Evolutionary conservation across 192 early-diverging fungal genomes (phyloP).

Genomic region (Fimicolochytrium jonesii): DNA sequence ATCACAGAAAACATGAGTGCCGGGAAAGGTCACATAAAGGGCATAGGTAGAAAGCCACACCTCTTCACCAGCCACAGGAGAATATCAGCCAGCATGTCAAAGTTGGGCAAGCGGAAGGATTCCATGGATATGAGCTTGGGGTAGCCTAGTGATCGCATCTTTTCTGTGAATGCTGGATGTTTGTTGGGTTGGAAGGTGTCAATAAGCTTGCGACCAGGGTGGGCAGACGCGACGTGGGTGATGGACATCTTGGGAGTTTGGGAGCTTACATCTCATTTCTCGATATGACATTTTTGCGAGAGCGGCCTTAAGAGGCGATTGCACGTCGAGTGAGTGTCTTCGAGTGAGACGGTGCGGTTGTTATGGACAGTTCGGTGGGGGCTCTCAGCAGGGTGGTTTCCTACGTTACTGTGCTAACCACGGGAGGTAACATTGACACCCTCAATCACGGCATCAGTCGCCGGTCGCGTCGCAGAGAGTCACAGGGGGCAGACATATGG

Average conservation of each 20-base stretch:
- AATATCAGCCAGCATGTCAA: conserved; percentile 45
- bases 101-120: conserved; percentile 47
- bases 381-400: too few species aligned
- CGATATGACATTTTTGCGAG: conserved; percentile 17
- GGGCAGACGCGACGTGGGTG: not conserved
- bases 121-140: conserved; percentile 50
- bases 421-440: too few species aligned
- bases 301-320: not conserved
- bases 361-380: too few species aligned
- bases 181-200: too few species aligned
- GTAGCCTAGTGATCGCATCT: conserved; percentile 46
- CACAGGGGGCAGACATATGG: too few species aligned
- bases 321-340: not conserved
- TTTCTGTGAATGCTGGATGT: conserved; percentile 47
- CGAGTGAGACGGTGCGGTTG: too few species aligned
- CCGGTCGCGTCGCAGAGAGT: too few species aligned
- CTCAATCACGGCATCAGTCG: too few species aligned
- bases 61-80: conserved; percentile 52
- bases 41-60: conserved; percentile 8
- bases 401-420: too few species aligned
- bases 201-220: not conserved
- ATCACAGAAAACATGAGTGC: not conserved
- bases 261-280: conserved; percentile 11
- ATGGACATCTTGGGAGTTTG: not conserved
- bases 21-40: not conserved